Conservation (phyloP, 129 eudicot genomes). For the Saussurea involucrata region DNA sequence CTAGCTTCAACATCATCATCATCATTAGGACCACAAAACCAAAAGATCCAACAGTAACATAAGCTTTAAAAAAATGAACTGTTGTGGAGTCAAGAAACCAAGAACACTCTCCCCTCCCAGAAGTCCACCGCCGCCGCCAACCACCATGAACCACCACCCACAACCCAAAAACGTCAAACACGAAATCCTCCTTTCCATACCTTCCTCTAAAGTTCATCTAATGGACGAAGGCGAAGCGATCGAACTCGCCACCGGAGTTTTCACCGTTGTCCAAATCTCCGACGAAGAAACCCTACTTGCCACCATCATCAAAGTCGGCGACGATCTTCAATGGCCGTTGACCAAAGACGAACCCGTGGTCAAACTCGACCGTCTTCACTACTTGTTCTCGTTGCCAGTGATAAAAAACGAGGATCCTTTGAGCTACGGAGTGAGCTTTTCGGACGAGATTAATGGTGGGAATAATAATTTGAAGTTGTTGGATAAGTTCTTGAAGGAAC, state of each 20-base stretch:
- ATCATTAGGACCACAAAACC: constrained; percentile 19
- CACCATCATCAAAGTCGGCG: constrained; percentile 60
- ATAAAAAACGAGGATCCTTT: constrained; percentile 46
- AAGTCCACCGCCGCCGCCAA: constrained; percentile 21
- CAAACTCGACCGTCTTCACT: constrained; percentile 68
- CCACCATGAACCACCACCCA: constrained; percentile 27
- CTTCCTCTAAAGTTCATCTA: constrained; percentile 60
- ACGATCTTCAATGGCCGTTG: constrained; percentile 89
- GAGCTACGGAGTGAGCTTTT: constrained; percentile 78
- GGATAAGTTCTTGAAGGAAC: constrained; percentile 61
- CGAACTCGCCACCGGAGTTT: constrained; percentile 63
- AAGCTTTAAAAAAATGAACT: constrained; percentile 37
- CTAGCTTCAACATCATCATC: constrained; percentile 1
- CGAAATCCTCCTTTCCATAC: constrained; percentile 51
- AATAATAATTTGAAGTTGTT: constrained; percentile 27
- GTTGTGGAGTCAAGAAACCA: constrained; percentile 50
- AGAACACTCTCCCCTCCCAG: constrained; percentile 31
- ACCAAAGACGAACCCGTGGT: constrained; percentile 96
- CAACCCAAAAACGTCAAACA: constrained; percentile 43
- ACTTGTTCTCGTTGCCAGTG: constrained; percentile 71
- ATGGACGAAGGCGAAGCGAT: constrained; percentile 84
- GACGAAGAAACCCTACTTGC: constrained; percentile 61
- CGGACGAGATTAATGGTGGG: constrained; percentile 22
- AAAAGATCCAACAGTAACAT: not conserved
- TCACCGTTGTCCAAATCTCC: constrained; percentile 36